Percentiles rank a stretch among this genome's conserved stretches.
Evolutionary conservation across 2,329 filamentous ascomycete genomes (phyloP).

Genomic region (Talaromyces atroroseus): DNA sequence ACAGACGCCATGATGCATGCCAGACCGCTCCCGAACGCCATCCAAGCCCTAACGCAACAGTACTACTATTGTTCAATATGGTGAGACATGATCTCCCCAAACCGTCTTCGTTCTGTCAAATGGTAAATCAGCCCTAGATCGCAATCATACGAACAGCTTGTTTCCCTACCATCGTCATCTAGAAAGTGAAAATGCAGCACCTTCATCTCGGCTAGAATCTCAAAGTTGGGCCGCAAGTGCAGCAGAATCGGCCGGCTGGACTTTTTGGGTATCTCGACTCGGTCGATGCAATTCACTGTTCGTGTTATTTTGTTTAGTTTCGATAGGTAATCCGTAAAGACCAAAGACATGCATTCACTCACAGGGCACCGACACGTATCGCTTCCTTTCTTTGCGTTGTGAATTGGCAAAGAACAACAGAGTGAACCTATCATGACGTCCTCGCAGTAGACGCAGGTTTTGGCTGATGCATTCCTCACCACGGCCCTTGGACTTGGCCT

Average conservation of each 20-base stretch:
- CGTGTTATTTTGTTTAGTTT: background rate
- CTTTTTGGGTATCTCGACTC: conserved; percentile 36
- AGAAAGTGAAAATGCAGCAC: conserved; percentile 34
- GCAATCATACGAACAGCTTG: background rate
- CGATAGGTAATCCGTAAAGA: no score
- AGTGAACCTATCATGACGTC: conserved; percentile 29
- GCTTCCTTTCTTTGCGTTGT: conserved; percentile 35
- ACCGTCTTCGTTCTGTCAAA: conserved; percentile 24
- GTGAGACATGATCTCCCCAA: conserved; percentile 20
- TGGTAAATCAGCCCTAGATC: background rate
- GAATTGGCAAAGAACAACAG: conserved; percentile 41
- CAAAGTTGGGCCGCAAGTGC: conserved; percentile 36
- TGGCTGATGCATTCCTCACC: conserved; percentile 43
- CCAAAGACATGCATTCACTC: conserved; percentile 10
- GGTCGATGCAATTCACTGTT: conserved; percentile 35
- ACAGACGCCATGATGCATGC: conserved; percentile 12
- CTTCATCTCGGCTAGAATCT: conserved; percentile 36
- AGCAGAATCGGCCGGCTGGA: conserved; percentile 32
- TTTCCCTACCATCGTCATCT: conserved; percentile 32
- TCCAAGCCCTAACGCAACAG: background rate
- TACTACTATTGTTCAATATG: conserved; percentile 4
- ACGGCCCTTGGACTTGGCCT: conserved; percentile 40
- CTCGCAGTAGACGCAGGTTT: conserved; percentile 36
- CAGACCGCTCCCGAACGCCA: background rate
- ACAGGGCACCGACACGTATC: conserved; percentile 38